A percentile compares a stretch with the other conserved stretches of the same genome.
These are phyloP conservation scores for Harrya chromipes DNA, from an alignment of 768 basidiomycete genomes.

Conservation along the genomic window DNA sequence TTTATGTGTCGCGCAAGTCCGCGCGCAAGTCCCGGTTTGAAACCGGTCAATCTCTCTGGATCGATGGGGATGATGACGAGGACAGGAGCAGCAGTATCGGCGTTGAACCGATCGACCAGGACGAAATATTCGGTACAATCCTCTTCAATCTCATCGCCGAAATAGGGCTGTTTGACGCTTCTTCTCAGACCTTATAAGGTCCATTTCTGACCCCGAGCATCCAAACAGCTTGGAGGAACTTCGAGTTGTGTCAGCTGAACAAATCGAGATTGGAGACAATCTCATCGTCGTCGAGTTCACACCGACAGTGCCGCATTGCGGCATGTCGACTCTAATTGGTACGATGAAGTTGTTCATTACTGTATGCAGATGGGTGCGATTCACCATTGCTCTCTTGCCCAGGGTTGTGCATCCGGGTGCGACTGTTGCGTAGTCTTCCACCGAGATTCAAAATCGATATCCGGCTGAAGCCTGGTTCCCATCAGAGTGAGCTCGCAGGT, in stretches of 20 bases:
- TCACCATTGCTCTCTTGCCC: neutral
- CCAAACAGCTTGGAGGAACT: constrained; percentile 92
- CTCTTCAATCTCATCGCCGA: neutral
- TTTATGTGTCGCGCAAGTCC: constrained; percentile 57
- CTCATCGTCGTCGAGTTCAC: constrained; percentile 88
- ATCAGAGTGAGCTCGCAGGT: constrained; percentile 93
- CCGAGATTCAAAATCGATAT: constrained; percentile 95
- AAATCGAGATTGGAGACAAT: constrained; percentile 65
- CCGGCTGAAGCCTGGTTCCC: constrained; percentile 87
- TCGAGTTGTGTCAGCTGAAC: constrained; percentile 88
- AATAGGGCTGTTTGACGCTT: neutral
- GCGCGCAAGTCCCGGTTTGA: constrained; percentile 41
- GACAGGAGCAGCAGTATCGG: constrained; percentile 39
- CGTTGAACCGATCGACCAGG: constrained; percentile 75
- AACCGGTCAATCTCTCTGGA: constrained; percentile 57
- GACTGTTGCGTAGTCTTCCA: constrained; percentile 85
- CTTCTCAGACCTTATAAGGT: constrained; percentile 76
- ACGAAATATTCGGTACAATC: constrained; percentile 84
- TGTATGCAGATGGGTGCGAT: neutral
- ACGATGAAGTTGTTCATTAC: neutral
- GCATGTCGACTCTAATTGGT: constrained; percentile 97
- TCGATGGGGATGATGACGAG: constrained; percentile 42
- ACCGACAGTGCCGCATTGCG: constrained; percentile 96
- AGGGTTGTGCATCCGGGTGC: constrained; percentile 93
- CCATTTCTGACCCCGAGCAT: constrained; percentile 94